Conservation (phyloP, 192 early-diverging fungal genomes). For the Rhizophlyctis rosea region DNA sequence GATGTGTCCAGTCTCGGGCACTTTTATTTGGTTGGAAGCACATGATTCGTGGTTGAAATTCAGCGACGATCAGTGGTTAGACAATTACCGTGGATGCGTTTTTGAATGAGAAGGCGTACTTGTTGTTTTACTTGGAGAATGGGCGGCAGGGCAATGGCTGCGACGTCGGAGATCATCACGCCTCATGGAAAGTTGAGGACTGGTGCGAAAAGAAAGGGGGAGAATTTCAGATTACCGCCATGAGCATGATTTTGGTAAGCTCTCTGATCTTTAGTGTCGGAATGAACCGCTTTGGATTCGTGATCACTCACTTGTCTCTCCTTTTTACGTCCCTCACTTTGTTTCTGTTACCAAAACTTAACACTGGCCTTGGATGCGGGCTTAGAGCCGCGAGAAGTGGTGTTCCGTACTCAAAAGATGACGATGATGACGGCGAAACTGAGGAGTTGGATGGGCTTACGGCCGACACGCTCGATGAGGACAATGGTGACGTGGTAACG, state of each 20-base stretch:
- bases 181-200: background rate
- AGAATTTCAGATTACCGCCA: too few relatives aligned
- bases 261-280: too few relatives aligned
- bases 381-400: too few relatives aligned
- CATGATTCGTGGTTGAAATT: slow-evolving; percentile 28
- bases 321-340: too few relatives aligned
- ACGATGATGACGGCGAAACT: slow-evolving; percentile 79
- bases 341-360: too few relatives aligned
- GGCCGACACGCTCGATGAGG: slow-evolving; percentile 82
- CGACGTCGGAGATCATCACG: too few relatives aligned
- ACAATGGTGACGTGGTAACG: slow-evolving; percentile 96
- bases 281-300: too few relatives aligned
- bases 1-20: slow-evolving; percentile 19
- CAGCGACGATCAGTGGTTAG: slow-evolving; percentile 13
- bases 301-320: too few relatives aligned
- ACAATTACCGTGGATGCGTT: background rate
- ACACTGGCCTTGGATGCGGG: too few relatives aligned
- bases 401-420: too few relatives aligned
- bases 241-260: too few relatives aligned
- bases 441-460: slow-evolving; percentile 89
- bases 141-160: too few relatives aligned
- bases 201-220: background rate
- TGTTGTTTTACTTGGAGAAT: slow-evolving; percentile 27
- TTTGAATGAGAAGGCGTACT: slow-evolving; percentile 11
- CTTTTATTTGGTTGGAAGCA: slow-evolving; percentile 13